Percentiles rank a stretch among this genome's conserved stretches.
phyloP scores from a whole-genome alignment of 2,329 filamentous ascomycete genomes.

The Fusarium austroafricanum region DNA sequence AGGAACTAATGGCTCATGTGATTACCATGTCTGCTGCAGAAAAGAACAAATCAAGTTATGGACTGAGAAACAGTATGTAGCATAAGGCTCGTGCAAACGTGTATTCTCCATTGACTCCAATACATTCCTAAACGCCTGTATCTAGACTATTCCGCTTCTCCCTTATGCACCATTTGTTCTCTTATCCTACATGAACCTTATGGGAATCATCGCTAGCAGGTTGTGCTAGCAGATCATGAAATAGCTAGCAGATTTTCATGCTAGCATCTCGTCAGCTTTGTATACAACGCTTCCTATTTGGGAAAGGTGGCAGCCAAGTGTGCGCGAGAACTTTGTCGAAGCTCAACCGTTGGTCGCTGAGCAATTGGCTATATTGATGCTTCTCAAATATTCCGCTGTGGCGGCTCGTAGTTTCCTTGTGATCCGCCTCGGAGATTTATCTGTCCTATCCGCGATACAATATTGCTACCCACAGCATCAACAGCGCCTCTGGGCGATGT shows the following conservation, averaged over 20 bases:
- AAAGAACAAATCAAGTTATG: background rate
- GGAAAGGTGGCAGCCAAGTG: conserved; percentile 4
- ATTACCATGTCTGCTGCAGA: background rate
- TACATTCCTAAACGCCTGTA: conserved; percentile 27
- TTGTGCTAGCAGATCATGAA: conserved; percentile 22
- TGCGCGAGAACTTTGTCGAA: background rate
- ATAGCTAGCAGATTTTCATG: conserved; percentile 18
- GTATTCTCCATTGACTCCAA: conserved; percentile 11
- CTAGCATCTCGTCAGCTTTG: conserved; percentile 9
- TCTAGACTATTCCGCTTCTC: conserved; percentile 18
- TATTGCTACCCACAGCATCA: conserved; percentile 90
- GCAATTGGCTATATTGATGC: background rate
- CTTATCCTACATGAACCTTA: conserved; percentile 16
- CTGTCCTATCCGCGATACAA: conserved; percentile 86
- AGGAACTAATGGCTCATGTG: conserved; percentile 9
- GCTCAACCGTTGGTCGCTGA: conserved; percentile 1
- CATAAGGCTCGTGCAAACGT: background rate
- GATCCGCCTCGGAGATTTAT: conserved; percentile 73
- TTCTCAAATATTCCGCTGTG: conserved; percentile 31
- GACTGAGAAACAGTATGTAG: background rate
- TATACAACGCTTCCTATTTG: conserved; percentile 5
- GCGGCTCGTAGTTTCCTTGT: conserved; percentile 36
- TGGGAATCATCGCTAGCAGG: conserved; percentile 3
- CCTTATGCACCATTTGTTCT: conserved; percentile 5
- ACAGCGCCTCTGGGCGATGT: conserved; percentile 90